Base-by-base conservation (phyloP, 192 early-diverging fungal species). In the Entophlyctis luteolus region DNA sequence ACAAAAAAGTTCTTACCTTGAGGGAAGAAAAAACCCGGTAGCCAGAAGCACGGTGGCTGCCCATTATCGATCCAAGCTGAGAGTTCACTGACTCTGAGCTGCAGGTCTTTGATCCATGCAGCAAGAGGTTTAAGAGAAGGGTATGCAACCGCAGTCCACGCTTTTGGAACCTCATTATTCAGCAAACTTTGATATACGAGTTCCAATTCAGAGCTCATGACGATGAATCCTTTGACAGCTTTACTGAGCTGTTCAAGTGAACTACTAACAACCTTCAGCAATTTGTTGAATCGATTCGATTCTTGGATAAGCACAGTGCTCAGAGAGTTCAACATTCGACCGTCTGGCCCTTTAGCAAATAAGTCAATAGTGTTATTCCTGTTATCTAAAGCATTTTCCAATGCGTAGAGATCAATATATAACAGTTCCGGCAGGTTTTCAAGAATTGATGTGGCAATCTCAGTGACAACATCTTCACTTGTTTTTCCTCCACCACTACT, bases 11-110 rank as follows among this genome's bases (percentile, higher is more conserved):
- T 66, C 48, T 45, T 42, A 79, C 77, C 80, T 78, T 86, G 84
- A 32, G 84, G 84, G 76, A 86, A 86, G 62, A 85, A 86, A 72
- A 86, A 86, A 6, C 84, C 84, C 6, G 84, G 79, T 3, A 86
- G 62, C 84, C 84, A 86, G 67, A 86, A 86, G 4, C 75, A 75
- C 14, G 58, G 46, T 10, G 84, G 84, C 59, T 86, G 82, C 1
- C 84, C 84, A 16, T 72, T 48, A 2, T 73, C 67, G 6, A 77
- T 67, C 84, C 84, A 86, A 23, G 68, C 36, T 33, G 29, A 23
- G 22, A 86, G 37, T 33, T 78, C 60, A 2, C 25, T 35, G 27
- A 85, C 73, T 33, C 84, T 70, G 23, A 60, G 36, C 35, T 76
- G 72, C 38, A 86, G 75, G 67, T 86, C 84, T 39, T 82, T 85